phyloP scores from a whole-genome alignment of 139 green algal genomes.

The Pleodorina starrii region DNA sequence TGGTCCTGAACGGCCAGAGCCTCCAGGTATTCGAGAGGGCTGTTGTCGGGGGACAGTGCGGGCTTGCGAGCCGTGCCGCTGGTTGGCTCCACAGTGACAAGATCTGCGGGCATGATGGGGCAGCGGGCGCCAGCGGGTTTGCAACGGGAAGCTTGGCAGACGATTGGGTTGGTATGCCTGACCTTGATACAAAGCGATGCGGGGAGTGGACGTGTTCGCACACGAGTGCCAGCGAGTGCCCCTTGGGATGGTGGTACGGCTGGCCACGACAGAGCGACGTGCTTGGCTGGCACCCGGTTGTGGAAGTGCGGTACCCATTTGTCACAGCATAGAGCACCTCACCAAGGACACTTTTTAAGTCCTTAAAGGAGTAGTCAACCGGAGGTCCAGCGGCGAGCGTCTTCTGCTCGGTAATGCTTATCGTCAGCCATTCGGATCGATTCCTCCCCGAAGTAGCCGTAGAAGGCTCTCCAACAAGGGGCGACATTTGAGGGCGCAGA shows the following conservation, averaged over 20 bases:
- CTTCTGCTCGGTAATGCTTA: constrained; percentile 24
- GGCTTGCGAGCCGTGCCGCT: constrained; percentile 30
- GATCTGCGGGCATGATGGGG: too few relatives aligned
- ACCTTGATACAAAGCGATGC: too few relatives aligned
- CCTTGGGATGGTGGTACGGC: too few relatives aligned
- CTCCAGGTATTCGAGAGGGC: constrained; percentile 34
- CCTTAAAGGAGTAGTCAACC: constrained; percentile 44
- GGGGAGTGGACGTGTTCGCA: too few relatives aligned
- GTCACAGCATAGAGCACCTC: neutral
- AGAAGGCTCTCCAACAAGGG: neutral
- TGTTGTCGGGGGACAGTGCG: constrained; percentile 2
- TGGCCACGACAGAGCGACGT: too few relatives aligned
- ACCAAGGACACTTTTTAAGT: constrained; percentile 31
- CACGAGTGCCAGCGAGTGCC: too few relatives aligned
- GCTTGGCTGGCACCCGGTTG: too few relatives aligned
- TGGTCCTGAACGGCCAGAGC: constrained; percentile 12
- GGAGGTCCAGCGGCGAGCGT: constrained; percentile 20
- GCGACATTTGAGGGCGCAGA: neutral
- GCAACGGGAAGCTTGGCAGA: too few relatives aligned
- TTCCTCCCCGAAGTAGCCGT: neutral
- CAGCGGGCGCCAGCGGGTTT: too few relatives aligned
- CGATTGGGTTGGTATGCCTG: too few relatives aligned
- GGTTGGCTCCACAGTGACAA: constrained; percentile 21
- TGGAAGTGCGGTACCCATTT: too few relatives aligned
- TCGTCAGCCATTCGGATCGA: neutral